These are phyloP conservation scores for Pseudogymnoascus sp. DNA, from an alignment of 2,329 filamentous ascomycete species.

Conservation along the genomic window DNA sequence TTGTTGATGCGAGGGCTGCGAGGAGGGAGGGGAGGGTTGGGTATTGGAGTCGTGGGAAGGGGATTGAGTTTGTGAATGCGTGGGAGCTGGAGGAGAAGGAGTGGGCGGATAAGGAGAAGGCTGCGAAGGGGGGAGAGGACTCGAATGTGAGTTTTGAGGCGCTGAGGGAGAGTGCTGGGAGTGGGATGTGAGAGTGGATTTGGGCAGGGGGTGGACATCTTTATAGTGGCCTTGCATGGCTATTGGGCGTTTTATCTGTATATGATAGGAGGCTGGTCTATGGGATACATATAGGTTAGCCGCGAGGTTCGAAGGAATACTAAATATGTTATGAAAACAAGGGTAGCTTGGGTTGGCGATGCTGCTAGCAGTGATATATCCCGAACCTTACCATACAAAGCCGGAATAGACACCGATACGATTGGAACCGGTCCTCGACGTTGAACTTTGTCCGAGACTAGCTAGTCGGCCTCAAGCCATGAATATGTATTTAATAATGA, in stretches of 20 bases:
- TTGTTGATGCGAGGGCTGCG: slow-evolving; percentile 59
- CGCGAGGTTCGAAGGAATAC: neutral
- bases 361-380: neutral
- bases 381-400: neutral
- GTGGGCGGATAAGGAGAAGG: slow-evolving; percentile 17
- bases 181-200: slow-evolving; percentile 20
- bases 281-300: neutral
- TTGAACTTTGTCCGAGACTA: neutral
- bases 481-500: too few relatives aligned
- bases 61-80: slow-evolving; percentile 61
- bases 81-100: slow-evolving; percentile 54
- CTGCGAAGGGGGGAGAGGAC: slow-evolving; percentile 2
- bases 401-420: neutral
- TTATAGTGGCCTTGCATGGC: neutral
- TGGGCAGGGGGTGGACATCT: neutral
- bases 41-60: slow-evolving; percentile 64
- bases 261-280: neutral
- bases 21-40: slow-evolving; percentile 52
- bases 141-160: slow-evolving; percentile 21
- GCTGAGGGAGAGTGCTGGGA: slow-evolving; percentile 23
- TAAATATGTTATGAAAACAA: neutral
- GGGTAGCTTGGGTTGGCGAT: too few relatives aligned
- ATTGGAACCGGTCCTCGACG: neutral
- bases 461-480: neutral
- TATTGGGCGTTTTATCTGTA: neutral